Evolutionary conservation across 2,329 filamentous ascomycete genomes (phyloP).

Genomic region (Cercospora sesami): DNA sequence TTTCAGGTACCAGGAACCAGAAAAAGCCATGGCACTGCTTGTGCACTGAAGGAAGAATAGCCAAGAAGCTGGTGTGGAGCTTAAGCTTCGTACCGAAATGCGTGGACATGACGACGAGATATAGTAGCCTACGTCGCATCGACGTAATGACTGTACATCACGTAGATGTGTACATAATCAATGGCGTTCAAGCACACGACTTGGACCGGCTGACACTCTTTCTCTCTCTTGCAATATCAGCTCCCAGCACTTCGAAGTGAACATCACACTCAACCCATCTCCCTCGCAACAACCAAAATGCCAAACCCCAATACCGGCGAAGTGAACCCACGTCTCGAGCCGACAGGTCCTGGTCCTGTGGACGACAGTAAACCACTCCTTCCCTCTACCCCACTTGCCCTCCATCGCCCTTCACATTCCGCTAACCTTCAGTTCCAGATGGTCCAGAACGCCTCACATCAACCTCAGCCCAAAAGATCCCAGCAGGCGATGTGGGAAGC

Average conservation of each 20-base stretch:
- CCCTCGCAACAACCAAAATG: conserved; percentile 1
- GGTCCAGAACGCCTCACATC: neutral
- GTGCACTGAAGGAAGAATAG: no score
- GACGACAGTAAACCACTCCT: conserved; percentile 6
- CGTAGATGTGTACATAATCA: neutral
- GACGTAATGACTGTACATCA: conserved; percentile 6
- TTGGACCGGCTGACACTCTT: neutral
- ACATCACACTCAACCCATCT: no score
- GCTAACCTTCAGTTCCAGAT: no score
- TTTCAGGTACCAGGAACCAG: no score
- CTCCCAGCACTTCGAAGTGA: neutral
- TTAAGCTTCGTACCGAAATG: neutral
- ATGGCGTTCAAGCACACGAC: neutral
- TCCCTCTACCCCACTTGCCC: neutral
- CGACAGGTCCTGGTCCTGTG: conserved; percentile 6
- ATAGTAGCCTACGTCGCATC: conserved; percentile 4
- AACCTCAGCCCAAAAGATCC: neutral
- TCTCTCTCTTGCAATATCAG: neutral
- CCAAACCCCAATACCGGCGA: conserved; percentile 20
- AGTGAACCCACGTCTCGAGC: conserved; percentile 16
- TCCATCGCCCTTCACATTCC: neutral
- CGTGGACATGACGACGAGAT: conserved; percentile 8
- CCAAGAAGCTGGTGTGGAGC: neutral
- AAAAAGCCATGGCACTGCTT: no score
- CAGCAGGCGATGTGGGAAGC: conserved; percentile 12